Conservation (phyloP, 306 rosid species). For the Pachyrhizus erosus region DNA sequence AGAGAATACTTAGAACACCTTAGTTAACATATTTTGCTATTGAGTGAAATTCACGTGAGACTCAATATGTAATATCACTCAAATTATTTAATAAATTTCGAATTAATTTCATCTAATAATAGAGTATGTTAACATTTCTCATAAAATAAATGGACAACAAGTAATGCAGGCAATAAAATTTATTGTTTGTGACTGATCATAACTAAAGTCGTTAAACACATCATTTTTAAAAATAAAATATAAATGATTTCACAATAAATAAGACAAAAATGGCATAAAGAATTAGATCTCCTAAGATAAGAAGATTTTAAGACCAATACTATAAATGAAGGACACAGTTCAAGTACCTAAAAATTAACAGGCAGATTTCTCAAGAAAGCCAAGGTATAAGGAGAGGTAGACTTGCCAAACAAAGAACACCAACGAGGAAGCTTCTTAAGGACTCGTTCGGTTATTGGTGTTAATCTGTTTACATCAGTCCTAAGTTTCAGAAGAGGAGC, state of each 20-base stretch:
- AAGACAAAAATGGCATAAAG: conserved; percentile 13
- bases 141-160: not conserved
- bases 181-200: not conserved
- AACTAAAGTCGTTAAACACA: conserved; percentile 1
- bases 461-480: conserved; percentile 68
- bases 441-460: conserved; percentile 65
- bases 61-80: not conserved
- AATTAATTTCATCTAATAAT: not conserved
- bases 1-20: not conserved
- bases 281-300: conserved; percentile 24
- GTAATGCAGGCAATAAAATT: not conserved
- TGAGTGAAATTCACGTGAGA: not conserved
- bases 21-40: not conserved
- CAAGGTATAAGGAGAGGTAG: conserved; percentile 78
- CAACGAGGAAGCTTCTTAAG: conserved; percentile 81
- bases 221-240: not conserved
- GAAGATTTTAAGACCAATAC: conserved; percentile 27
- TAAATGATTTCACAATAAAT: not conserved
- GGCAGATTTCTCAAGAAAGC: conserved; percentile 79
- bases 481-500: conserved; percentile 77
- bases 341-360: conserved; percentile 55
- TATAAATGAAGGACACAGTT: conserved; percentile 11
- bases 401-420: conserved; percentile 95
- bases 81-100: not conserved
- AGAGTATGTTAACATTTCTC: not conserved